Evolutionary conservation across 352 stramenopile genomes (phyloP).

Genomic region (Pythium phragmiticola): DNA sequence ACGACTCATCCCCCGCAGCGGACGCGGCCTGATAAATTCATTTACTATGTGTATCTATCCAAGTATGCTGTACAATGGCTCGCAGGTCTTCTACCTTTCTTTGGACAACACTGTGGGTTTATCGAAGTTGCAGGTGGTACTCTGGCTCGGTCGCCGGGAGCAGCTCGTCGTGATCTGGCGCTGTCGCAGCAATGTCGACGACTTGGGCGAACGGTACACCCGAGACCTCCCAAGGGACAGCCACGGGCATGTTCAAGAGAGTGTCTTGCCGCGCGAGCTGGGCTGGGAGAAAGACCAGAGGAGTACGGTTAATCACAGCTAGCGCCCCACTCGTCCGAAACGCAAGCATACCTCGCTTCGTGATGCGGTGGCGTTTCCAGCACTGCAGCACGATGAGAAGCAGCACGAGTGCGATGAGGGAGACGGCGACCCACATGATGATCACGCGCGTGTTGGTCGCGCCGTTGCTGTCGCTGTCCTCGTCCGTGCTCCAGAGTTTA

Average conservation of each 20-base stretch:
- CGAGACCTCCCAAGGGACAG: constrained; percentile 19
- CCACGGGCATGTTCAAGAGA: constrained; percentile 26
- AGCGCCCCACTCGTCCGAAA: neutral
- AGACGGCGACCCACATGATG: constrained; percentile 17
- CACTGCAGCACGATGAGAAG: constrained; percentile 13
- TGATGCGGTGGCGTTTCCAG: constrained; percentile 14
- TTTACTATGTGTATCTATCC: no score
- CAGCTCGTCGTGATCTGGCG: constrained; percentile 29
- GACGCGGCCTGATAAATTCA: no score
- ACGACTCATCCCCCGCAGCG: no score
- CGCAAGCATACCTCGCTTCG: constrained; percentile 11
- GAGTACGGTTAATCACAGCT: neutral
- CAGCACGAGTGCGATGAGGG: constrained; percentile 1
- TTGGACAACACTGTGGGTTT: neutral
- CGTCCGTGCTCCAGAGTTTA: neutral
- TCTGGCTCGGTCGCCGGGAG: constrained; percentile 23
- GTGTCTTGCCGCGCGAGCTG: constrained; percentile 18
- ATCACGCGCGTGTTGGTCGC: neutral
- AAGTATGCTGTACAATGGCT: no score
- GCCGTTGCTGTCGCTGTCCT: neutral
- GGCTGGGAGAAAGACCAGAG: neutral
- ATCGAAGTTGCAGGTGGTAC: neutral
- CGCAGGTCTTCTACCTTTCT: neutral
- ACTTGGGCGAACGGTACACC: constrained; percentile 25
- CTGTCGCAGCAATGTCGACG: constrained; percentile 28